Evolutionary conservation across 108 stramenopile genomes (phyloP), one percentile per base, ranked within the genome.

Genomic region (Skeletonema marinoi): DNA sequence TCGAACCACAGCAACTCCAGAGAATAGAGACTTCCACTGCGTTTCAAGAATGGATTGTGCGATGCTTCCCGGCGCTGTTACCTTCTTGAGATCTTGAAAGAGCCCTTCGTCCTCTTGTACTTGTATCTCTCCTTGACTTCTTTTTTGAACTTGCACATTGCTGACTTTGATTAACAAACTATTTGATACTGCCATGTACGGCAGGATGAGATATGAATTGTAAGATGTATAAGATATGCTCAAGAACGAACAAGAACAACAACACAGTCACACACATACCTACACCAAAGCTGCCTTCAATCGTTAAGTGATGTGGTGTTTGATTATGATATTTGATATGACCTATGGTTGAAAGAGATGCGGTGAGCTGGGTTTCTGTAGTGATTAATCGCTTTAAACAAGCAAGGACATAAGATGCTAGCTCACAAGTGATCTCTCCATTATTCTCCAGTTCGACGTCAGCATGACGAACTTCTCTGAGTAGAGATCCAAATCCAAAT

Each of bases 401-500:
- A 25, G 10, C 21, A 25, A 25, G 10, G 6, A 63, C 25, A 63
- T n/a, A 21, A 32, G 62, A 33, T 63, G 32, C 4, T 19, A 16
- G 39, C 72, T 46, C 31, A 73, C 72, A 64, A 35, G 44, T 60
- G 21, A 73, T 58, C 11, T 33, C 60, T 8, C 62, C 61, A 48
- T 73, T 41, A 73, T 50, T 64, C 51, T 38, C 69, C 10, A 73
- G 21, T 46, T 73, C 72, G 17, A 73, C 38, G 2, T 73, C 62
- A n/a, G 21, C 42, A 25, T 58, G 25, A 29, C 30, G 36, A 32
- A 48, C 63, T 16, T 44, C 61, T 50, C 72, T 30, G 1, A 73
- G 39, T 6, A 73, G 60, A 17, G 72, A 73, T 17, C 72, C 72
- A 29, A 73, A 73, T 63, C 72, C 72, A 51, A 73, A 73, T 8